Conservation (phyloP, 2,329 filamentous ascomycete species). For the Ophiostoma montium region DNA sequence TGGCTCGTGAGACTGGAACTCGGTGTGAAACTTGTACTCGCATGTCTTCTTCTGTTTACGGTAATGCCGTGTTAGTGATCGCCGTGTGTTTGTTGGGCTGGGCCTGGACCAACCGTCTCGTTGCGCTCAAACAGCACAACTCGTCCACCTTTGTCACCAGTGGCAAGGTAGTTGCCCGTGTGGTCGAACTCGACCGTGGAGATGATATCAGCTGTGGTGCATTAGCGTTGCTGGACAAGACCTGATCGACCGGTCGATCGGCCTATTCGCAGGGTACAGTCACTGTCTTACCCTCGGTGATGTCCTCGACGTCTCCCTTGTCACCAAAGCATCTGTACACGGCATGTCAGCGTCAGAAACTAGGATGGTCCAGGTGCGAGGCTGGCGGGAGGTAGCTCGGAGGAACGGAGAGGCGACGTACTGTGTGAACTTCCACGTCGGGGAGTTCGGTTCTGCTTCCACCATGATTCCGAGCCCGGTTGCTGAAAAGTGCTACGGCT, state of each 20-base stretch:
- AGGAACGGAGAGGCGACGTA: constrained; percentile 36
- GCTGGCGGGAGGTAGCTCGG: neutral
- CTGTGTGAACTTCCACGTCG: constrained; percentile 99
- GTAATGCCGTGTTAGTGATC: constrained; percentile 19
- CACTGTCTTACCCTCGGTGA: constrained; percentile 66
- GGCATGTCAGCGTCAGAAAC: constrained; percentile 18
- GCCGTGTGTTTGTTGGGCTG: neutral
- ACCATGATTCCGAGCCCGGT: constrained; percentile 55
- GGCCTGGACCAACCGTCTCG: constrained; percentile 58
- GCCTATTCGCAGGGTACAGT: neutral
- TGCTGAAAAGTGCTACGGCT: constrained; percentile 5
- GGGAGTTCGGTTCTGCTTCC: constrained; percentile 84
- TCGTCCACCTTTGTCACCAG: constrained; percentile 77
- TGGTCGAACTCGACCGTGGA: constrained; percentile 86
- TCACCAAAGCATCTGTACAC: constrained; percentile 91
- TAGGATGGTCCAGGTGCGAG: too few relatives aligned
- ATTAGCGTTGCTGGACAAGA: constrained; percentile 2
- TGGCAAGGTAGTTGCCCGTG: constrained; percentile 77
- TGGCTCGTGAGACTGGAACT: constrained; percentile 98
- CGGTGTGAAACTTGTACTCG: constrained; percentile 99
- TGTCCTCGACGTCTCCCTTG: constrained; percentile 98
- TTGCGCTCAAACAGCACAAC: constrained; percentile 86
- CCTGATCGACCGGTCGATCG: neutral
- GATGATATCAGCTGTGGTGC: constrained; percentile 62
- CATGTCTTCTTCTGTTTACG: constrained; percentile 85